phyloP scores from a whole-genome alignment of 202 grass and related monocot species.

The Zizania palustris region DNA sequence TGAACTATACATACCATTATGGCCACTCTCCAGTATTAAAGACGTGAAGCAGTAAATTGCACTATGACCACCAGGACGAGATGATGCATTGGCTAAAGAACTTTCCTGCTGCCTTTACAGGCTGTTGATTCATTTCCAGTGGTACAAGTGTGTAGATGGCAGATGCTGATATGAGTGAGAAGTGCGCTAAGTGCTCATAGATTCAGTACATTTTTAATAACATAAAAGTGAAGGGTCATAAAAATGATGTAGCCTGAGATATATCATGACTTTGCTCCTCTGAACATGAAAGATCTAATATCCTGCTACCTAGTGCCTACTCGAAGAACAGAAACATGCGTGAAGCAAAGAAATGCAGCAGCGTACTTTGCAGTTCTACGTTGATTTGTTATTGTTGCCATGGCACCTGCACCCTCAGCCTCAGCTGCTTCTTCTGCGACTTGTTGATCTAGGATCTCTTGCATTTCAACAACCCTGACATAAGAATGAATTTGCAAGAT shows the following conservation, averaged over 20 bases:
- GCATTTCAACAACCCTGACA: conserved; percentile 97
- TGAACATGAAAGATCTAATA: conserved; percentile 42
- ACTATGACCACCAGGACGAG: conserved; percentile 25
- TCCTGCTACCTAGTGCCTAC: conserved; percentile 4
- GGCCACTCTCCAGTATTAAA: conserved; percentile 10
- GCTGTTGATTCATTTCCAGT: conserved; percentile 28
- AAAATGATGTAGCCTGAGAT: conserved; percentile 28
- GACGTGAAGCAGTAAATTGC: conserved; percentile 6
- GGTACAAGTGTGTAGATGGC: conserved; percentile 4
- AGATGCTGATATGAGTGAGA: conserved; percentile 5
- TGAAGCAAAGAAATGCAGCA: conserved; percentile 23
- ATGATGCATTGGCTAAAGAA: conserved; percentile 14
- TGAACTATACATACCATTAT: not conserved
- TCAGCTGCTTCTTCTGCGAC: conserved; percentile 98
- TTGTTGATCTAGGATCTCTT: conserved; percentile 99
- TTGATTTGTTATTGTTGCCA: conserved; percentile 87
- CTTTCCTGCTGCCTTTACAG: conserved; percentile 15
- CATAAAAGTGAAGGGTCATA: conserved; percentile 32
- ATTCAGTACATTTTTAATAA: conserved; percentile 3
- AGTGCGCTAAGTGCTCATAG: not conserved
- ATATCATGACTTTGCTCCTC: conserved; percentile 21
- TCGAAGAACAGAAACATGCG: conserved; percentile 17
- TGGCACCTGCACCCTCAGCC: conserved; percentile 83
- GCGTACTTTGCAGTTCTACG: conserved; percentile 87
- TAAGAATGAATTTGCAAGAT: conserved; percentile 40